Percentiles rank a stretch among this genome's conserved stretches.
Conservation (phyloP, 2,329 filamentous ascomycete genomes). For the Cladosporium oxysporum region DNA sequence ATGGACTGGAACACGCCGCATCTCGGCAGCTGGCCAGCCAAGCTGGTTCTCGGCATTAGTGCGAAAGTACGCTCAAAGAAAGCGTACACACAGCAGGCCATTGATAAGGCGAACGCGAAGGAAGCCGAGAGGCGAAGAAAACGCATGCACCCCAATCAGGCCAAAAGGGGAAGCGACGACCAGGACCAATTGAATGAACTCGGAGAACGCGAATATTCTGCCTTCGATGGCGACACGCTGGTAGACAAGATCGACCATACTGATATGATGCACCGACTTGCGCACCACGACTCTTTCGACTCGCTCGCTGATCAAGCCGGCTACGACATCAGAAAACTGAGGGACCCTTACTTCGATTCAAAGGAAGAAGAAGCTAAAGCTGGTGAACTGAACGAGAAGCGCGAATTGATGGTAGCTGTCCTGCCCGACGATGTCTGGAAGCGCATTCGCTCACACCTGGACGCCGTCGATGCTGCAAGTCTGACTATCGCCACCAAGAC, state of each 20-base stretch:
- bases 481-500: conserved; percentile 53
- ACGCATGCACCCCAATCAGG: conserved; percentile 12
- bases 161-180: conserved; percentile 13
- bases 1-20: conserved; percentile 34
- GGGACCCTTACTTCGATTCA: conserved; percentile 27
- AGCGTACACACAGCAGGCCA: conserved; percentile 30
- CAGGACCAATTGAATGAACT: conserved; percentile 34
- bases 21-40: conserved; percentile 32
- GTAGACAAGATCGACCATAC: conserved; percentile 37
- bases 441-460: conserved; percentile 44
- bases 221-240: conserved; percentile 29
- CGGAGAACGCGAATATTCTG: conserved; percentile 36
- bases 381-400: conserved; percentile 19
- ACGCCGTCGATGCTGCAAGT: conserved; percentile 50
- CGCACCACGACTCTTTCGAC: conserved; percentile 40
- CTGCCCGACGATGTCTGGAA: conserved; percentile 52
- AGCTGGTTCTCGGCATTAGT: conserved; percentile 32
- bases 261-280: conserved; percentile 42
- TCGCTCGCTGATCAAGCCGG: conserved; percentile 32
- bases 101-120: conserved; percentile 31
- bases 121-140: conserved; percentile 23
- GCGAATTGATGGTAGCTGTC: conserved; percentile 47
- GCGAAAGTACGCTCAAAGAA: conserved; percentile 34
- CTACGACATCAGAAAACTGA: conserved; percentile 22
- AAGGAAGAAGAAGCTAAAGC: conserved; percentile 7